Base-by-base conservation (phyloP, 495 filamentous ascomycete genomes). In the Aspergillus mulundensis region DNA sequence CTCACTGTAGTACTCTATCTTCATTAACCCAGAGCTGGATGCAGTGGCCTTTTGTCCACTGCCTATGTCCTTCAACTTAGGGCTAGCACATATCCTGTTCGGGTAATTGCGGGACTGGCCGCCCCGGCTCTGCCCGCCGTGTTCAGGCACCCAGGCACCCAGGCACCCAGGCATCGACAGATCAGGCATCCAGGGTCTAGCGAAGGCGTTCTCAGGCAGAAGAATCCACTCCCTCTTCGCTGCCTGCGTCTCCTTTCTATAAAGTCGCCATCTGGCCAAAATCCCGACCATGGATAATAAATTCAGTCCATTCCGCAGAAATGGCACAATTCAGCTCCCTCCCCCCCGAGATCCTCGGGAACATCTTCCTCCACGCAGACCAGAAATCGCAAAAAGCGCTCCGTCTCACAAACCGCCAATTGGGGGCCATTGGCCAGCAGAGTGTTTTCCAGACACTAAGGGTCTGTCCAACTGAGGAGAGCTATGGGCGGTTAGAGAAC, bases 271-370 rank as follows among this genome's bases (percentile, higher is more conserved):
- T 21, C 23, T 23, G 1, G 5, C 19, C 25, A 3, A 28, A 3
- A 28, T 4, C 3, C 25, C 8, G 25, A 28, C 25, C n/a, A n/a
- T 28, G 25, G 25, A 3, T 28, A 28, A 28, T 28, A 28, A 4
- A 28, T 28, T 23, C 6, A 4, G 19, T 23, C 40, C 12, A 18
- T 42, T 34, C 23, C 12, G 28, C 36, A 52, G 21, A 49, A n/a
- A 57, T 57, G 47, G 0, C 47, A 1, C 19, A 8, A 10, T 14
- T 57, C 0, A 15, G 14, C 16, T 7, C 25, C 2, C 47, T 60
- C n/a, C 58, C 58, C 15, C 20, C 15, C 3, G 58, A 61, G 39
- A 42, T 61, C 11, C 18, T 61, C 4, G 18, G 48, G 19, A 40
- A 24, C 25, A 30, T 57, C 19, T 50, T 53, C 38, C 50, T 7